Evolutionary conservation across 306 rosid species (phyloP).

Genomic region (Carpinus viminea): DNA sequence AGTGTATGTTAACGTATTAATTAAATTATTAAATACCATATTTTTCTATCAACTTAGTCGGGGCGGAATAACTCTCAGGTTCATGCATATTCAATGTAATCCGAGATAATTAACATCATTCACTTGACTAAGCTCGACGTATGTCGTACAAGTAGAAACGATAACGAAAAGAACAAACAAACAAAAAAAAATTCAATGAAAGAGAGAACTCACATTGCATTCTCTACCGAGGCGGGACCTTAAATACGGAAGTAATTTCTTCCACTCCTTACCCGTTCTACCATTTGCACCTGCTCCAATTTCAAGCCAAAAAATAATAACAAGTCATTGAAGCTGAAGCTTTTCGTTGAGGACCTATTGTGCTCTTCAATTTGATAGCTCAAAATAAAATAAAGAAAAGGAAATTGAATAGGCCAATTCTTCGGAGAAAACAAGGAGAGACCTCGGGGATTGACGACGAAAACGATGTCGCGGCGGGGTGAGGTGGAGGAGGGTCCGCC

Average conservation of each 20-base stretch:
- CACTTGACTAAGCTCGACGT: background rate
- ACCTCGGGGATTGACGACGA: constrained; percentile 91
- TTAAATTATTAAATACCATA: too few relatives aligned
- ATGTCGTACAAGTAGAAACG: background rate
- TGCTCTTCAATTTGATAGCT: constrained; percentile 12
- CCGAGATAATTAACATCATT: background rate
- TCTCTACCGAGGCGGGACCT: constrained; percentile 76
- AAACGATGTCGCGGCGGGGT: constrained; percentile 73
- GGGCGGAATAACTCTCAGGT: too few relatives aligned
- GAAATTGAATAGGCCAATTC: background rate
- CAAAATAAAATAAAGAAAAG: background rate
- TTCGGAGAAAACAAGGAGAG: constrained; percentile 8
- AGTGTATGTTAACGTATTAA: too few relatives aligned
- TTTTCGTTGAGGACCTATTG: background rate
- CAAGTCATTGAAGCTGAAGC: background rate
- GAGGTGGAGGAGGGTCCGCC: constrained; percentile 53
- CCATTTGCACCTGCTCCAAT: constrained; percentile 88
- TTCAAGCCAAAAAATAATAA: constrained; percentile 6
- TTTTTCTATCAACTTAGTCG: too few relatives aligned
- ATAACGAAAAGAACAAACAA: background rate
- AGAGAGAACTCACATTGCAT: constrained; percentile 60
- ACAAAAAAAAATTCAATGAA: background rate
- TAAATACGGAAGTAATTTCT: constrained; percentile 80
- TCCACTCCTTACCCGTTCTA: constrained; percentile 82
- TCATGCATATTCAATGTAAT: background rate